Evolutionary conservation across 1,284 basidiomycete species (phyloP), one percentile per base, ranked within the genome.

Genomic region (Lignosus rhinocerotis): DNA sequence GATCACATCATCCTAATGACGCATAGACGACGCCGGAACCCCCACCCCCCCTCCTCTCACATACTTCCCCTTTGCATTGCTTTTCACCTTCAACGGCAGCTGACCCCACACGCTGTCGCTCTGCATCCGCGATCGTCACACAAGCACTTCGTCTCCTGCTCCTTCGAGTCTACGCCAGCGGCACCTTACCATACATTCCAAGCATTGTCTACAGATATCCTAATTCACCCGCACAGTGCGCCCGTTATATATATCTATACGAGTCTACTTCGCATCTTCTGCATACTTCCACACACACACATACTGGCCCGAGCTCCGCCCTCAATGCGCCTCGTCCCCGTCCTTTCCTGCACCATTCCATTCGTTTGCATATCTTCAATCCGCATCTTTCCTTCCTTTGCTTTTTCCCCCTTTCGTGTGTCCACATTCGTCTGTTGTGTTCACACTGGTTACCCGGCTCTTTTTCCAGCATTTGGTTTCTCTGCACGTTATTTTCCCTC

Each of bases 121-220:
- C 31, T 44, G 36, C 17, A 42, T 38, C 11, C 30, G 36, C 49
- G 34, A 17, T 19, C 36, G 6, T 44, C 30, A 8, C 25, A 25
- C 32, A n/a, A n/a, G 17, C 41, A 10, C 25, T 1, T 47, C 19
- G 12, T 14, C 33, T 12, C 38, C 34, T 19, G 48, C 54, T n/a
- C 16, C 48, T 49, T 31, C 54, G 11, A 31, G 34, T 7, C 33
- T 16, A 16, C 42, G 25, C 19, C 33, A 19, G 44, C 44, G 49
- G 55, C 25, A 39, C 36, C 36, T 39, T 39, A 39, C 36, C 36
- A 36, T 36, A 39, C 39, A 30, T 45, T 42, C 39, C 30, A 57
- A 61, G 51, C 39, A 55, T 61, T 50, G 57, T 21, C 33, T 62
- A 58, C 64, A 64, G 60, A 66, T 66, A 66, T 66, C 64, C 64